A percentile compares a stretch with the other conserved stretches of the same genome.
These are phyloP conservation scores for Cutaneotrichosporon cavernicola DNA, from an alignment of 1,284 basidiomycete species.

Conservation along the genomic window DNA sequence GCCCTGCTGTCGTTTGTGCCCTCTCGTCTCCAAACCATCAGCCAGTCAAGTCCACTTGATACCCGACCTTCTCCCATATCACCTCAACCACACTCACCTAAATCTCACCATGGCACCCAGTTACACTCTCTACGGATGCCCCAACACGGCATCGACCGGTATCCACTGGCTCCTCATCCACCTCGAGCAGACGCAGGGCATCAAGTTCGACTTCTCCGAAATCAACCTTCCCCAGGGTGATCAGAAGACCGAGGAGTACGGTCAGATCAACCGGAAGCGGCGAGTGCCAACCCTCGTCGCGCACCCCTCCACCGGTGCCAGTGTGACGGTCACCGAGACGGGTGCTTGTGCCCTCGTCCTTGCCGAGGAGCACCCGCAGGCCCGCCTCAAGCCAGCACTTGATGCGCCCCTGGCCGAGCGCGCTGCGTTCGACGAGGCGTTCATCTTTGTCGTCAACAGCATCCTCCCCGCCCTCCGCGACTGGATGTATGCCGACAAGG, in stretches of 20 bases:
- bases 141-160: conserved; percentile 26
- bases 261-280: conserved; percentile 30
- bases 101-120: conserved; percentile 12
- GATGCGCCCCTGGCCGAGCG: conserved; percentile 12
- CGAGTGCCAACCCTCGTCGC: conserved; percentile 29
- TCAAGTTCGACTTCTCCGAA: conserved; percentile 19
- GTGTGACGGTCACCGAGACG: conserved; percentile 26
- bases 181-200: conserved; percentile 20
- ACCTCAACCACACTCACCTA: background rate
- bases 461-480: conserved; percentile 32
- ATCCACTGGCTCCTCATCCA: conserved; percentile 33
- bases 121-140: conserved; percentile 28
- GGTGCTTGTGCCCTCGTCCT: conserved; percentile 28
- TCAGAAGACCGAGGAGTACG: conserved; percentile 27
- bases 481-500: conserved; percentile 33
- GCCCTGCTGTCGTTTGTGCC: background rate
- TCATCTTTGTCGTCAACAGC: conserved; percentile 28
- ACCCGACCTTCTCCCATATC: background rate
- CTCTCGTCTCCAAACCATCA: background rate
- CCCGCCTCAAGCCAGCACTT: conserved; percentile 14
- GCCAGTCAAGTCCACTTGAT: too few relatives aligned
- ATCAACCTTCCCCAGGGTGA: conserved; percentile 18
- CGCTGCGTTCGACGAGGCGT: conserved; percentile 26
- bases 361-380: conserved; percentile 23
- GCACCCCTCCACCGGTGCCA: conserved; percentile 1